phyloP scores from a whole-genome alignment of 2,329 filamentous ascomycete species.

The Cladophialophora exuberans region DNA sequence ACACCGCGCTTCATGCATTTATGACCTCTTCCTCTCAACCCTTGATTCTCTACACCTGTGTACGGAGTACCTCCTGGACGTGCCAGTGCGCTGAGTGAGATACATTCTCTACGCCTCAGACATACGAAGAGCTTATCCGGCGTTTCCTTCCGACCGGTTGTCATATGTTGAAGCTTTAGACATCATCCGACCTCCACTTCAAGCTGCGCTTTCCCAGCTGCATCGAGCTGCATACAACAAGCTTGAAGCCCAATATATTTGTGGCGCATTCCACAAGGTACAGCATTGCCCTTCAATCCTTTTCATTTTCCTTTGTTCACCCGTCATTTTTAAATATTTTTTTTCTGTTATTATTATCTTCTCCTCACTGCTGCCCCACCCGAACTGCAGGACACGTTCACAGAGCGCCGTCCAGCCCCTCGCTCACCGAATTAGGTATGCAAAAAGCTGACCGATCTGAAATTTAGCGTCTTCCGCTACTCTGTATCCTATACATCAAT shows the following conservation, averaged over 20 bases:
- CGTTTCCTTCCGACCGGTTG: conserved; percentile 1
- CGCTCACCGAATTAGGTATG: conserved; percentile 4
- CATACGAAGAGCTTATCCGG: not conserved
- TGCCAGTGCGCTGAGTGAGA: too few relatives aligned
- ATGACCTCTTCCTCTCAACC: too few relatives aligned
- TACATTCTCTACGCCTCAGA: too few relatives aligned
- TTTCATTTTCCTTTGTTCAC: not conserved
- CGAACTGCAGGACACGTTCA: not conserved
- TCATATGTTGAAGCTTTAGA: not conserved
- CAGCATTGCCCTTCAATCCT: conserved; percentile 2
- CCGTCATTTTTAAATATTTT: not conserved
- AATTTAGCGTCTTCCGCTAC: not conserved
- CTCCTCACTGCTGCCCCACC: conserved; percentile 9
- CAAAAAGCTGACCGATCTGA: conserved; percentile 1
- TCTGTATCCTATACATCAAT: not conserved
- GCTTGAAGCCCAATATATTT: not conserved
- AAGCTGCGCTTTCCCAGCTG: conserved; percentile 2
- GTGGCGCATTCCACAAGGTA: conserved; percentile 5
- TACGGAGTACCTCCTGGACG: too few relatives aligned
- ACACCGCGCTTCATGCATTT: too few relatives aligned
- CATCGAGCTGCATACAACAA: not conserved
- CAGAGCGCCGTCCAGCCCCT: not conserved
- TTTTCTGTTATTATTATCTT: conserved; percentile 3
- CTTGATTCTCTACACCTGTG: too few relatives aligned
- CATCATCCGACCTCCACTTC: not conserved